Conservation (phyloP, 352 stramenopile species). For the Blastocystis hominis region DNA sequence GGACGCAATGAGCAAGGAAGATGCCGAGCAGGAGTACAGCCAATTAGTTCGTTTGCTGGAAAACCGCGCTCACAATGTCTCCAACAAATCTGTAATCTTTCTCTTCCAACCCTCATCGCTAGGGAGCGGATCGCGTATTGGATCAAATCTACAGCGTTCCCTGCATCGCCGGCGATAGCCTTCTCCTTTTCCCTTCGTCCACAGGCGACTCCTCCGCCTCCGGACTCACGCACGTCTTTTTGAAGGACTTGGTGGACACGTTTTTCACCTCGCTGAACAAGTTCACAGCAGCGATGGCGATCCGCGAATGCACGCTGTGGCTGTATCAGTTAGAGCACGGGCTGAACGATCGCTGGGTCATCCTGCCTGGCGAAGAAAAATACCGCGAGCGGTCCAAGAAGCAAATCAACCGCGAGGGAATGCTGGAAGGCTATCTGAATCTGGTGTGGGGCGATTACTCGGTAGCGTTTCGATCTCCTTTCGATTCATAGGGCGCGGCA, state of each 20-base stretch:
- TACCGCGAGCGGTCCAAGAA: not conserved
- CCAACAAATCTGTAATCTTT: not conserved
- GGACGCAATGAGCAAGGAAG: not conserved
- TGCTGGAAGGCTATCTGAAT: not conserved
- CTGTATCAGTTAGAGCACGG: not conserved
- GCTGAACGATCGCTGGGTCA: not conserved
- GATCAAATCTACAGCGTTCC: not conserved
- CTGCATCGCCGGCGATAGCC: not conserved
- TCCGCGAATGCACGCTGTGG: not conserved
- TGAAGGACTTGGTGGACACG: not conserved
- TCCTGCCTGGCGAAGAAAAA: not conserved
- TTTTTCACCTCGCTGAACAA: conserved; percentile 33
- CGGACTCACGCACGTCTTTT: not conserved
- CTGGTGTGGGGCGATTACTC: not conserved
- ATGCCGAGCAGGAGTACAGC: conserved; percentile 15
- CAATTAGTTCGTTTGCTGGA: not conserved
- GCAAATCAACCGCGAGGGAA: not conserved
- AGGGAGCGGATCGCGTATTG: not conserved
- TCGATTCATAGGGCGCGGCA: not conserved
- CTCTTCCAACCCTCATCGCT: not conserved
- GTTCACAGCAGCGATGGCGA: not conserved
- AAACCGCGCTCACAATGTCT: conserved; percentile 1
- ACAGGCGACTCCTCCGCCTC: not conserved
- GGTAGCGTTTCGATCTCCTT: not conserved
- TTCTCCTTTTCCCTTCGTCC: not conserved